Conservation (phyloP, 2,329 filamentous ascomycete species). For the Paecilomyces formosus region DNA sequence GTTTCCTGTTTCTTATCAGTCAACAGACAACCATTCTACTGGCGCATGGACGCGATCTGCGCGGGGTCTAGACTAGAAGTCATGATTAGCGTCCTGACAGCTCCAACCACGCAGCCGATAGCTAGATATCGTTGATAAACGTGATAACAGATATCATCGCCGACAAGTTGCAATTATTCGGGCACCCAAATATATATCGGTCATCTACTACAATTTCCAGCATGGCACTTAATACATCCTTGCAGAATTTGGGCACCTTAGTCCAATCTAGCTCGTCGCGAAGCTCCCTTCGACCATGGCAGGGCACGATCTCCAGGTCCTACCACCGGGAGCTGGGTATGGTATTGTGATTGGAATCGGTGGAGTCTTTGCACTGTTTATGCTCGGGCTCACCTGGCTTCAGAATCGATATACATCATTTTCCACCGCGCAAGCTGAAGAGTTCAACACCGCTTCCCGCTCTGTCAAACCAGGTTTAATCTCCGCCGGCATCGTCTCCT, state of each 20-base stretch:
- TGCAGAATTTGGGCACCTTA: not conserved
- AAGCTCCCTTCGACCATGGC: not conserved
- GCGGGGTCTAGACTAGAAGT: not conserved
- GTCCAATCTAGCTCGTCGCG: not conserved
- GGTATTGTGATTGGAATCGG: conserved; percentile 46
- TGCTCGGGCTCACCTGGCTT: conserved; percentile 35
- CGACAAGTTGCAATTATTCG: not conserved
- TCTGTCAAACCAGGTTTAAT: conserved; percentile 34
- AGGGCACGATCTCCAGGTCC: not conserved
- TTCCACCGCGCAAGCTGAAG: conserved; percentile 33
- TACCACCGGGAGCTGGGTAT: conserved; percentile 37
- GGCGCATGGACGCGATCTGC: not conserved
- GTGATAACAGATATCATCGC: not conserved
- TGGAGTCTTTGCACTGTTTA: conserved; percentile 35
- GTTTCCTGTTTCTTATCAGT: not conserved
- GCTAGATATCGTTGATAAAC: not conserved
- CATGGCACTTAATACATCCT: not conserved
- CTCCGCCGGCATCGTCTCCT: conserved; percentile 40
- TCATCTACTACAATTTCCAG: not conserved
- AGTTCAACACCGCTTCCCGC: conserved; percentile 42
- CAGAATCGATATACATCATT: conserved; percentile 31
- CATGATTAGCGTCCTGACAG: not conserved
- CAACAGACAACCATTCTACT: not conserved
- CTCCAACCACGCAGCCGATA: not conserved
- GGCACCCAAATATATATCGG: not conserved